Percentiles rank a stretch among this genome's conserved stretches.
Conservation (phyloP, 192 early-diverging fungal species). For the Chytriomyces hyalinus region DNA sequence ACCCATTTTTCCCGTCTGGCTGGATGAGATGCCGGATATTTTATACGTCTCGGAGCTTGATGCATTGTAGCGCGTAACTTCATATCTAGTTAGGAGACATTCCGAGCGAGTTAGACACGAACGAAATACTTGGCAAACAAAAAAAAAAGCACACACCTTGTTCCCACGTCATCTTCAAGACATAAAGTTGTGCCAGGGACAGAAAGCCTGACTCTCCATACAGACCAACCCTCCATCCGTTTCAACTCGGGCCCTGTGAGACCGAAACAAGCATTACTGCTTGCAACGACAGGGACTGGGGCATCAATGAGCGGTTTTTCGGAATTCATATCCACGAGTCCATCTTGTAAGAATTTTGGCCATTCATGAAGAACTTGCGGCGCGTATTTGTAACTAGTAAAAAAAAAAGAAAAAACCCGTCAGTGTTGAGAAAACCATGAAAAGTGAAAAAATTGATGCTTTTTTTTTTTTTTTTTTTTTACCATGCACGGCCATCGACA, state of each 20-base stretch:
- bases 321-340: slow-evolving; percentile 20
- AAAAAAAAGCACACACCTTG: slow-evolving; percentile 3
- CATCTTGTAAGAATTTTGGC: slow-evolving; percentile 42
- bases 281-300: not conserved
- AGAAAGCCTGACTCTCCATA: slow-evolving; percentile 37
- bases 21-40: slow-evolving; percentile 9
- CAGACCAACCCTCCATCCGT: slow-evolving; percentile 39
- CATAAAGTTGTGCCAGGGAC: slow-evolving; percentile 24
- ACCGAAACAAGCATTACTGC: not conserved
- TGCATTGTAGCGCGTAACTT: slow-evolving; percentile 1
- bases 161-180: slow-evolving; percentile 23
- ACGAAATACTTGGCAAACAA: not conserved
- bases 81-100: slow-evolving; percentile 27
- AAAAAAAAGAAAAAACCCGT: not conserved
- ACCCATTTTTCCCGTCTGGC: not conserved
- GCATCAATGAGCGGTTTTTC: not conserved
- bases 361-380: slow-evolving; percentile 58
- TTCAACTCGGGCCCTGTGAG: slow-evolving; percentile 27
- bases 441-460: too few species aligned
- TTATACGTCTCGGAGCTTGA: slow-evolving; percentile 10
- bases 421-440: not conserved
- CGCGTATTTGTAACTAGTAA: slow-evolving; percentile 59
- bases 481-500: slow-evolving; percentile 63
- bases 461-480: not conserved
- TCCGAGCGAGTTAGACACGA: not conserved